These are phyloP conservation scores for Aureobasidium sp. DNA, from an alignment of 2,329 filamentous ascomycete genomes.

Conservation along the genomic window DNA sequence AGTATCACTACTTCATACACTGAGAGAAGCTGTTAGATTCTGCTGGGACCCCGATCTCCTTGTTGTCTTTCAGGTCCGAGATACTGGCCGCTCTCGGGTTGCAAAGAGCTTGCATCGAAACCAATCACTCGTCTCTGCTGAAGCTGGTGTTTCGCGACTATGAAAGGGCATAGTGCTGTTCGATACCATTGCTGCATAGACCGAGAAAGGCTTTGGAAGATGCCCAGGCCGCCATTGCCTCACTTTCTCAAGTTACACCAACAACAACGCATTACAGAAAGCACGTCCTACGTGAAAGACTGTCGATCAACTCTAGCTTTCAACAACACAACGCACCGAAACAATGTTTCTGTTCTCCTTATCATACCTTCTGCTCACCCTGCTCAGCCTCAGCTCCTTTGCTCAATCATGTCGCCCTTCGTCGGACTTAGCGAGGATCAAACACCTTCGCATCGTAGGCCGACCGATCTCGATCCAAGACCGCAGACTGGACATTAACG, in stretches of 20 bases:
- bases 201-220: too few species aligned
- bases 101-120: too few species aligned
- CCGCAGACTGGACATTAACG: not conserved
- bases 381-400: not conserved
- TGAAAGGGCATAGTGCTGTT: too few species aligned
- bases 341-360: not conserved
- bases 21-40: too few species aligned
- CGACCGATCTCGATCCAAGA: not conserved
- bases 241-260: not conserved
- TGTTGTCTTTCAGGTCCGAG: too few species aligned
- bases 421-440: not conserved
- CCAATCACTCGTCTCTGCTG: too few species aligned
- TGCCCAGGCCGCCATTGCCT: not conserved
- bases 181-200: too few species aligned
- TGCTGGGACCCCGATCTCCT: too few species aligned
- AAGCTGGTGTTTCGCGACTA: too few species aligned
- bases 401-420: not conserved
- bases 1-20: not conserved
- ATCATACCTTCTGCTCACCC: not conserved
- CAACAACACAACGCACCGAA: not conserved
- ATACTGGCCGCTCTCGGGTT: too few species aligned
- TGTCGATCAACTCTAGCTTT: not conserved
- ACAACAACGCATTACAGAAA: too few species aligned
- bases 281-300: too few species aligned
- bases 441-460: not conserved